phyloP scores from a whole-genome alignment of 495 filamentous ascomycete genomes.

The Aspergillus baeticus region DNA sequence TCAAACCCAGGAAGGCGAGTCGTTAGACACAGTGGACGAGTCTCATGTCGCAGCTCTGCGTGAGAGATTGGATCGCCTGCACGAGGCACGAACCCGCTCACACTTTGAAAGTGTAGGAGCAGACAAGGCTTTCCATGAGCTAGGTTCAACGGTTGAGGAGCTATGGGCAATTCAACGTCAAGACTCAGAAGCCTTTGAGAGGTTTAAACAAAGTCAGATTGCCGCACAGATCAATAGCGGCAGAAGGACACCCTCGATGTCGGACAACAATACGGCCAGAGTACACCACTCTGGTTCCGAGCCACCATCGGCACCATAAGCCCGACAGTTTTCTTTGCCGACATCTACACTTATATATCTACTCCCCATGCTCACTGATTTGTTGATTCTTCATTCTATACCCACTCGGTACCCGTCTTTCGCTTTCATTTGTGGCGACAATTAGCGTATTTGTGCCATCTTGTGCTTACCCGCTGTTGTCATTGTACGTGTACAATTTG shows the following conservation, averaged over 20 bases:
- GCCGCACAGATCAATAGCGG: constrained; percentile 61
- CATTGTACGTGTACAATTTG: not conserved
- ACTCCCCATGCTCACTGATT: not conserved
- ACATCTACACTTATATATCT: not conserved
- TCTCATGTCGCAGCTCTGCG: constrained; percentile 58
- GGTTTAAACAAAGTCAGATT: constrained; percentile 66
- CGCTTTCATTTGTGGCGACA: not conserved
- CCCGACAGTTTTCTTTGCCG: not conserved
- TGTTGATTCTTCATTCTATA: not conserved
- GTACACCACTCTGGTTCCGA: not conserved
- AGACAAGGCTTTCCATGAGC: constrained; percentile 59
- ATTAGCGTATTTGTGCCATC: constrained; percentile 5
- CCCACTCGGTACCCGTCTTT: constrained; percentile 4
- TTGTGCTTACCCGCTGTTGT: not conserved
- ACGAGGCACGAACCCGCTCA: constrained; percentile 53
- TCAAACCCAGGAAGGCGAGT: constrained; percentile 34
- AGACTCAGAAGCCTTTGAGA: constrained; percentile 61
- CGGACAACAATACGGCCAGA: not conserved
- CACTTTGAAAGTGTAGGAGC: constrained; percentile 54
- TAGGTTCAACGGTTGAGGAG: constrained; percentile 54
- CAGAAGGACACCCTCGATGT: constrained; percentile 17
- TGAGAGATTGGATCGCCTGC: constrained; percentile 62
- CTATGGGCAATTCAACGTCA: constrained; percentile 50
- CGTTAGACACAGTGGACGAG: constrained; percentile 45
- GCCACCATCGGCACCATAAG: constrained; percentile 1